Evolutionary conservation across 345 rosid genomes (phyloP).

Genomic region (Rubroshorea leprosula): DNA sequence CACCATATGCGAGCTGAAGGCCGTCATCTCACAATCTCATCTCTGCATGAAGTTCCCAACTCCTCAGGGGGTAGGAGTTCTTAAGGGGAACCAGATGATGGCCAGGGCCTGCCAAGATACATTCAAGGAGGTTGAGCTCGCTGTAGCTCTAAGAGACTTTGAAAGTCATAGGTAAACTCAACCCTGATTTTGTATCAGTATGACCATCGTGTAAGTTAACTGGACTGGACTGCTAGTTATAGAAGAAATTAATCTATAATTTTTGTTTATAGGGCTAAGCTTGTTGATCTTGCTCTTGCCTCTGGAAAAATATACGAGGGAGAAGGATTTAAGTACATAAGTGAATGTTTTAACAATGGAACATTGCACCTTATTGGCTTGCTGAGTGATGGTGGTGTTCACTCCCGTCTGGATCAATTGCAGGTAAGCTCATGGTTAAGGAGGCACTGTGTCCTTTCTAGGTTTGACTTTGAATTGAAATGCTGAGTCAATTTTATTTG

Average conservation of each 20-base stretch:
- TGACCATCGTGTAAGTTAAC: no score
- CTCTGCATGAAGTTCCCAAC: no score
- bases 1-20: no score
- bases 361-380: slow-evolving; percentile 88
- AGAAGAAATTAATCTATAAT: neutral
- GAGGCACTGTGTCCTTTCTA: neutral
- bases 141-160: no score
- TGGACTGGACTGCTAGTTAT: no score
- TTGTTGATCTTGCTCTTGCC: slow-evolving; percentile 84
- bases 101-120: no score
- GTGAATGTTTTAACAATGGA: slow-evolving; percentile 45
- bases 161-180: no score
- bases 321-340: slow-evolving; percentile 77
- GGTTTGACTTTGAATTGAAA: neutral
- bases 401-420: slow-evolving; percentile 89
- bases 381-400: slow-evolving; percentile 96
- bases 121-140: no score
- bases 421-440: slow-evolving; percentile 48
- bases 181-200: neutral
- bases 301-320: slow-evolving; percentile 81
- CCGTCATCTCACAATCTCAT: no score
- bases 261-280: slow-evolving; percentile 66
- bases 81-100: no score
- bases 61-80: no score
- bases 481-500: neutral